Percentiles rank a stretch among this genome's conserved stretches.
Conservation (phyloP, 2,329 filamentous ascomycete genomes). For the Monosporascus sp. region DNA sequence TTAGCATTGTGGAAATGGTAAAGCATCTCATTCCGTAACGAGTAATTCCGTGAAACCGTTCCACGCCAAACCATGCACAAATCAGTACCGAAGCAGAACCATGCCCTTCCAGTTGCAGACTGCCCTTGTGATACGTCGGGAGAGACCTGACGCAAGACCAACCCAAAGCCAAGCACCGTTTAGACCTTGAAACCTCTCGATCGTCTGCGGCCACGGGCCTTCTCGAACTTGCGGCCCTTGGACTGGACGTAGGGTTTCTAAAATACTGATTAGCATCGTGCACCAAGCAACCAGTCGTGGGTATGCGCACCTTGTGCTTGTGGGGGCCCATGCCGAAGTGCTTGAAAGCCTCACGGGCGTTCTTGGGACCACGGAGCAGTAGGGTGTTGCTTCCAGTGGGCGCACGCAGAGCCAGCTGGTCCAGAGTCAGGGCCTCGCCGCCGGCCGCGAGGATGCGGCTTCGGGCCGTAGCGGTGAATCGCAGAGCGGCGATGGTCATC, state of each 20-base stretch:
- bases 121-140: slow-evolving; percentile 24
- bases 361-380: slow-evolving; percentile 96
- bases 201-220: slow-evolving; percentile 95
- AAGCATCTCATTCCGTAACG: slow-evolving; percentile 28
- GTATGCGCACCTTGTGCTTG: slow-evolving; percentile 77
- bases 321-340: slow-evolving; percentile 99
- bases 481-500: slow-evolving; percentile 86
- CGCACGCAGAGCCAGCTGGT: slow-evolving; percentile 92
- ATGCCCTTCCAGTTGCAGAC: slow-evolving; percentile 21
- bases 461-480: slow-evolving; percentile 93
- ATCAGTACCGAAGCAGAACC: slow-evolving; percentile 27
- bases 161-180: slow-evolving; percentile 38
- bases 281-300: rapidly evolving
- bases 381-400: slow-evolving; percentile 97
- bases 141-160: slow-evolving; percentile 25
- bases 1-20: slow-evolving; percentile 17
- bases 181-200: slow-evolving; percentile 99
- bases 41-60: slow-evolving; percentile 38
- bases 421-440: slow-evolving; percentile 91
- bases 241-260: slow-evolving; percentile 95
- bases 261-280: slow-evolving; percentile 29
- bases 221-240: slow-evolving; percentile 99
- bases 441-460: slow-evolving; percentile 90
- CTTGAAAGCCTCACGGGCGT: slow-evolving; percentile 94
- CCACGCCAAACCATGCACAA: slow-evolving; percentile 41